These are phyloP conservation scores for Hordeum vulgare DNA, from an alignment of 176 grass and related monocot genomes.

Conservation along the genomic window DNA sequence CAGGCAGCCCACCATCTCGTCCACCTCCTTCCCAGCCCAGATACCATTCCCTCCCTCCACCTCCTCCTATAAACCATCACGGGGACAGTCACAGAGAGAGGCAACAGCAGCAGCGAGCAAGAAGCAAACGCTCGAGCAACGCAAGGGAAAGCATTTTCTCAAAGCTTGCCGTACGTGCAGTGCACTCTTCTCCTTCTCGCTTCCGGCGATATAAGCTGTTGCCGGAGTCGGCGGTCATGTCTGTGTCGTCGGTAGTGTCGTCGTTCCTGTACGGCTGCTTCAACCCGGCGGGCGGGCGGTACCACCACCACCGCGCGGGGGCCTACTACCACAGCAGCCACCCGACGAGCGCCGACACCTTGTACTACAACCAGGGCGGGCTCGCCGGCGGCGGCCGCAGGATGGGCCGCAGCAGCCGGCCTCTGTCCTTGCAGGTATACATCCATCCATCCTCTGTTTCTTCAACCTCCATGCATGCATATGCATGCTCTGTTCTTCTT, in stretches of 20 bases:
- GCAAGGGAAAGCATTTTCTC: background rate
- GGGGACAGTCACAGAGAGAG: background rate
- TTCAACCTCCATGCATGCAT: background rate
- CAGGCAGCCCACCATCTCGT: background rate
- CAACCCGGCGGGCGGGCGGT: conserved; percentile 35
- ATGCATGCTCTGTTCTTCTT: background rate
- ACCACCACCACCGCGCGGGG: conserved; percentile 36
- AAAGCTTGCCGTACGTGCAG: background rate
- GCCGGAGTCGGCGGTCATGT: conserved; percentile 22
- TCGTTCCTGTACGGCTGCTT: conserved; percentile 65
- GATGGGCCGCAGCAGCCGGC: conserved; percentile 51
- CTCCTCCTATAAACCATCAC: conserved; percentile 21
- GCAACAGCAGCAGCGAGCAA: conserved; percentile 1
- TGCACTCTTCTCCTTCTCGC: background rate
- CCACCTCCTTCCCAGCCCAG: background rate
- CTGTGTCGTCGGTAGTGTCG: conserved; percentile 58
- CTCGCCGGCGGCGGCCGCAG: conserved; percentile 21
- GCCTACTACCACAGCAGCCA: conserved; percentile 59
- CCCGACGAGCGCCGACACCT: conserved; percentile 43
- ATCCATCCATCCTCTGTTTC: background rate
- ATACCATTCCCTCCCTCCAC: conserved; percentile 12
- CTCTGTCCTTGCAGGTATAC: conserved; percentile 64
- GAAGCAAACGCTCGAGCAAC: conserved; percentile 21
- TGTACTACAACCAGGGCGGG: conserved; percentile 27
- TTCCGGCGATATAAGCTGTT: background rate